These are phyloP conservation scores for Murraya paniculata DNA, from an alignment of 345 rosid genomes.

Conservation along the genomic window DNA sequence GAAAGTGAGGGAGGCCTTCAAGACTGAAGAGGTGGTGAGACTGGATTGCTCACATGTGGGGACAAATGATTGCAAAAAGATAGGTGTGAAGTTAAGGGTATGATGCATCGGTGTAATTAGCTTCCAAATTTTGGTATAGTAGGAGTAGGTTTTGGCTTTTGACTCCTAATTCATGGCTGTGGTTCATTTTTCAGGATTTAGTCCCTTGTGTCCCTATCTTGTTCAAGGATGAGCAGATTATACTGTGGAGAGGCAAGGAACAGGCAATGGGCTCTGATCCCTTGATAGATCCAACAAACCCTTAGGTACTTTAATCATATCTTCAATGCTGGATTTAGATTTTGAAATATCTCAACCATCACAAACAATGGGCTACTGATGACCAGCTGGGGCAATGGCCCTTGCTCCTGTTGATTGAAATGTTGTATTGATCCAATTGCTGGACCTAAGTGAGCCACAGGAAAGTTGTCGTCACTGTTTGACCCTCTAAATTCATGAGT, in stretches of 20 bases:
- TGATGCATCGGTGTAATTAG: not conserved
- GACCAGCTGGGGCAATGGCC: not conserved
- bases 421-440: not conserved
- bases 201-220: constrained; percentile 81
- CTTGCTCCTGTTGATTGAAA: not conserved
- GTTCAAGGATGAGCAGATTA: constrained; percentile 83
- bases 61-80: constrained; percentile 77
- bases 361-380: not conserved
- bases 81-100: constrained; percentile 81
- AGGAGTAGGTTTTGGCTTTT: not conserved
- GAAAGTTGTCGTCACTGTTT: not conserved
- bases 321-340: not conserved
- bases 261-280: constrained; percentile 5
- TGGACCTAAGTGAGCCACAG: not conserved
- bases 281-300: not conserved
- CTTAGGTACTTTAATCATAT: not conserved
- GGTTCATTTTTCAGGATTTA: constrained; percentile 53
- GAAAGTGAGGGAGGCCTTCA: constrained; percentile 62
- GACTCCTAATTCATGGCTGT: not conserved
- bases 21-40: constrained; percentile 67
- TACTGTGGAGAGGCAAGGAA: constrained; percentile 76
- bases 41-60: constrained; percentile 82
- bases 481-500: not conserved
- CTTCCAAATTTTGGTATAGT: not conserved
- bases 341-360: not conserved